phyloP scores from a whole-genome alignment of 1,284 basidiomycete genomes.

The Stereum hirsutum region DNA sequence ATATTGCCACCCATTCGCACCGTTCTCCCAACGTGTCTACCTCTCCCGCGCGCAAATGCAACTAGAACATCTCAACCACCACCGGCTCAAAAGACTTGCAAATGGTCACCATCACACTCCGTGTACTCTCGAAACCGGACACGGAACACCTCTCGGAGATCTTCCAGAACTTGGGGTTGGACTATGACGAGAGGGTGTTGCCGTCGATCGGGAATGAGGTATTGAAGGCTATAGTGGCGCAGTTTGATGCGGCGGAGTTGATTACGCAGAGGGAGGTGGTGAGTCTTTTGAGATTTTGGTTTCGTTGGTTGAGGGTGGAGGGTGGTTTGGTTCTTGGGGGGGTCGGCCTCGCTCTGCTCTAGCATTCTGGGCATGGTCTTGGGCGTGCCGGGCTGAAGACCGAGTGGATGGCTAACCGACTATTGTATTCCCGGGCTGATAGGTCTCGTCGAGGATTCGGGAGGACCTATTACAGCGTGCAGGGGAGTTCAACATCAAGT shows the following conservation, averaged over 20 bases:
- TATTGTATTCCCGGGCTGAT: too few species aligned
- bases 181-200: conserved; percentile 95
- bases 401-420: too few species aligned
- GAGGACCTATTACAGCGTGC: conserved; percentile 91
- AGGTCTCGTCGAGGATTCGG: conserved; percentile 92
- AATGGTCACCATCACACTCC: conserved; percentile 95
- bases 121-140: conserved; percentile 93
- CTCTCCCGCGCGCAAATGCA: neutral
- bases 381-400: too few species aligned
- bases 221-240: conserved; percentile 94
- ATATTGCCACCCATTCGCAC: conserved; percentile 4
- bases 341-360: too few species aligned
- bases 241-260: conserved; percentile 97
- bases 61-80: conserved; percentile 91
- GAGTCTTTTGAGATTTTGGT: conserved; percentile 25
- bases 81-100: conserved; percentile 96
- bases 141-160: conserved; percentile 85
- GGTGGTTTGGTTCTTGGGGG: too few species aligned
- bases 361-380: too few species aligned
- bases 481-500: conserved; percentile 90
- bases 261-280: conserved; percentile 85
- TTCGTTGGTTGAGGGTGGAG: too few species aligned
- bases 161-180: conserved; percentile 90
- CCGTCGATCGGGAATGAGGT: conserved; percentile 98
- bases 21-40: neutral